Evolutionary conservation across 306 rosid species (phyloP).

Genomic region (Carpinus viminea): DNA sequence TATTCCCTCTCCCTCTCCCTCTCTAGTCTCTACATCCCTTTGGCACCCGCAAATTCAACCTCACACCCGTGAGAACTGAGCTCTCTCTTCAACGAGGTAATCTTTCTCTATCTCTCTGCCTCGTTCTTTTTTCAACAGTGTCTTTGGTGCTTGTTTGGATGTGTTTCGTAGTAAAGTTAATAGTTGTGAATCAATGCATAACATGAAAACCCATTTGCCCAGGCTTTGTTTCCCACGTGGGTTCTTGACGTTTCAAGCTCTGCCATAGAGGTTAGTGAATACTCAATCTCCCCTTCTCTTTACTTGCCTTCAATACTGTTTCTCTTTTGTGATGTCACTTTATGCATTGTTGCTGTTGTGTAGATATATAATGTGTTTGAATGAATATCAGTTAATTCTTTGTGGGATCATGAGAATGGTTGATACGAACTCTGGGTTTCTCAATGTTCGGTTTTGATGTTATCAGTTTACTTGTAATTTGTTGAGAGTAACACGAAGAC

Average conservation of each 20-base stretch:
- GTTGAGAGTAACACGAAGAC: conserved; percentile 31
- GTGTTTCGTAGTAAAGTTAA: conserved; percentile 20
- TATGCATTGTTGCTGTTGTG: conserved; percentile 30
- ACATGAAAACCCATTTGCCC: conserved; percentile 52
- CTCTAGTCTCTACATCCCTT: neutral
- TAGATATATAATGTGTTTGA: conserved; percentile 16
- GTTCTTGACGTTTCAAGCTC: conserved; percentile 39
- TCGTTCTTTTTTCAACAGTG: neutral
- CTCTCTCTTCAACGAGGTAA: conserved; percentile 44
- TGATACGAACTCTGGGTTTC: conserved; percentile 33
- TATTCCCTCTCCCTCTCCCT: conserved; percentile 30
- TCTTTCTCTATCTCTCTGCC: conserved; percentile 16
- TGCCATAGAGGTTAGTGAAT: conserved; percentile 42
- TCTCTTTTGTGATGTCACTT: conserved; percentile 25
- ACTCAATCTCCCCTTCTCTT: conserved; percentile 23
- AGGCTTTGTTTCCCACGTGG: conserved; percentile 49
- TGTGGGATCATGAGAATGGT: conserved; percentile 28
- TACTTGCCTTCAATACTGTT: conserved; percentile 17
- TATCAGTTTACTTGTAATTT: conserved; percentile 25
- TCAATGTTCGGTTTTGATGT: conserved; percentile 32
- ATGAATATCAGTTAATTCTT: conserved; percentile 17
- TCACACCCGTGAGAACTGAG: conserved; percentile 31
- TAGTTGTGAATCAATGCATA: conserved; percentile 44
- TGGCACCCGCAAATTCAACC: conserved; percentile 37
- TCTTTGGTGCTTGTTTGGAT: conserved; percentile 30